Evolutionary conservation across 2,329 filamentous ascomycete species (phyloP), one percentile per base, ranked within the genome.

Genomic region (Sporothrix schenckii): DNA sequence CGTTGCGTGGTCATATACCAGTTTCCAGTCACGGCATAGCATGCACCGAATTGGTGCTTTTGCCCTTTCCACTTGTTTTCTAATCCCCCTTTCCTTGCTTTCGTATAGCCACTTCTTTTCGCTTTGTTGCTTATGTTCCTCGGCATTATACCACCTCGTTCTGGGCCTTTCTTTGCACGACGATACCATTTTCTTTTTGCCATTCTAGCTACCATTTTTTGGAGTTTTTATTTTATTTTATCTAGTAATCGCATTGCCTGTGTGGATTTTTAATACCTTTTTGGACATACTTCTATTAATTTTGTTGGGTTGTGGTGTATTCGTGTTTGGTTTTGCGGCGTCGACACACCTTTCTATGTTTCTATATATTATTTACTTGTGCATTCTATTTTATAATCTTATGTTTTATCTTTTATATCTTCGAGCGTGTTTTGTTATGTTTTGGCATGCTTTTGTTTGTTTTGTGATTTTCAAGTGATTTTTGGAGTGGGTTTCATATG

Each of bases 131-230:
- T 10, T 39, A 19, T 68, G 24, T 60, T 24, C n/a, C 39, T 21
- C 53, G 39, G 21, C 53, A 58, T 60, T 63, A 47, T 63, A 63
- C 58, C 58, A 47, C 58, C 58, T 63, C 10, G 58, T 47, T 56
- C 52, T 52, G 66, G 66, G 41, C 39, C n/a, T 66, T 66, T 66
- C 39, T 63, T 63, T 21, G 39, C 58, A n/a, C 58, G 47, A 63
- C 61, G 61, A 70, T 70, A 70, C 69, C 69, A 70, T 47, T 41
- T 66, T 53, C 63, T 47, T 66, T 63, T 52, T 27, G 24, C 13
- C 13, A 24, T 56, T 27, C 34, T 39, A 5, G 41, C 52, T 44
- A 21, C 24, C 14, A 7, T 19, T 39, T 2, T 41, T n/a, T 11
- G n/a, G n/a, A n/a, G n/a, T n/a, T n/a, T n/a, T n/a, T 53, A 19